Evolutionary conservation across 2,329 filamentous ascomycete species (phyloP).

Genomic region (Colletotrichum sp.): DNA sequence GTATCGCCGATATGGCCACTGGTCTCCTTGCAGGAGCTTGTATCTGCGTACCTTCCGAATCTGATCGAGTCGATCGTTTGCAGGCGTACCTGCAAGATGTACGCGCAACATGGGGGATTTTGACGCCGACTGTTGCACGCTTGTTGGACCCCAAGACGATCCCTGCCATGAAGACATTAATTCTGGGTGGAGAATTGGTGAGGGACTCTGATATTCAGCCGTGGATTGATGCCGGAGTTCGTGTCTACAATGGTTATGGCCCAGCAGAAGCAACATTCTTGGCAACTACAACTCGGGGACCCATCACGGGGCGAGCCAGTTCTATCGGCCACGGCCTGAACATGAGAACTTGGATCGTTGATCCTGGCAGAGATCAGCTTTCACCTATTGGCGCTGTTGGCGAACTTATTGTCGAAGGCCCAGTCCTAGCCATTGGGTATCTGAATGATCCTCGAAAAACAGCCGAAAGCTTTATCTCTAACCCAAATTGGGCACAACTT

Average conservation of each 20-base stretch:
- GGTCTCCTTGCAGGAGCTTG: slow-evolving; percentile 60
- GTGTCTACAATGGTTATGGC: background rate
- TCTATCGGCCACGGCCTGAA: slow-evolving; percentile 28
- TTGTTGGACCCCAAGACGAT: background rate
- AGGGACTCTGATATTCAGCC: background rate
- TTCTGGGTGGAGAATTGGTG: background rate
- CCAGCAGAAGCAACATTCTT: background rate
- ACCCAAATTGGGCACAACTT: background rate
- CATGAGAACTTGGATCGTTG: slow-evolving; percentile 29
- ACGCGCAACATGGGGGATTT: background rate
- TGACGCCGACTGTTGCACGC: background rate
- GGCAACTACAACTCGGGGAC: background rate
- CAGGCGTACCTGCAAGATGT: slow-evolving; percentile 19
- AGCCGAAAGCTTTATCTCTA: slow-evolving; percentile 23
- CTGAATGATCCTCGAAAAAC: slow-evolving; percentile 24
- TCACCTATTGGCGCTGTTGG: slow-evolving; percentile 28
- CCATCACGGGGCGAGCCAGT: background rate
- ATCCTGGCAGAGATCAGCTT: slow-evolving; percentile 21
- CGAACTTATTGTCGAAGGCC: slow-evolving; percentile 4
- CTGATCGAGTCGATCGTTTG: slow-evolving; percentile 54
- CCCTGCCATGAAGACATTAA: background rate
- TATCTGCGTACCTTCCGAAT: slow-evolving; percentile 59
- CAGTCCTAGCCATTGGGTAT: slow-evolving; percentile 6
- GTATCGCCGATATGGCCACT: slow-evolving; percentile 54
- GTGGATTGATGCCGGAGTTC: background rate